Percentiles rank a stretch among this genome's conserved stretches.
Evolutionary conservation across 1,139 yeast genomes (phyloP).

Genomic region (Lodderomyces metapsilosis): DNA sequence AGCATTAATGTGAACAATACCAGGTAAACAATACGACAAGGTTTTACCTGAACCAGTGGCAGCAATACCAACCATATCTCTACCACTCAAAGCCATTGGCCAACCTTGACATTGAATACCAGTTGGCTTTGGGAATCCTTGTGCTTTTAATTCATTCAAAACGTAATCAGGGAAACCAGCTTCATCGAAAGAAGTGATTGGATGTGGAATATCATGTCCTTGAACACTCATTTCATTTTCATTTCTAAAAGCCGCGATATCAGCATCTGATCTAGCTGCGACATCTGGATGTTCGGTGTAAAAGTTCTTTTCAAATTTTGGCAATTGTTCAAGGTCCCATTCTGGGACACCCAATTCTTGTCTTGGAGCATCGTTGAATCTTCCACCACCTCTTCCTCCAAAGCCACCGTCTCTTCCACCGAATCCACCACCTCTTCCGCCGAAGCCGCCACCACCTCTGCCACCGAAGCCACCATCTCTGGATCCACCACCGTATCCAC

Average conservation of each 20-base stretch:
- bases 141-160: constrained; percentile 80
- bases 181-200: constrained; percentile 88
- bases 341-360: constrained; percentile 61
- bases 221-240: constrained; percentile 80
- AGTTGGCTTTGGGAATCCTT: constrained; percentile 93
- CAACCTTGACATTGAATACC: constrained; percentile 99
- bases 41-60: constrained; percentile 99
- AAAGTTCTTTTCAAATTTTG: constrained; percentile 93
- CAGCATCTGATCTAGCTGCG: constrained; percentile 68
- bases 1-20: constrained; percentile 96
- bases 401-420: constrained; percentile 22
- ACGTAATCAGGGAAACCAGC: constrained; percentile 97
- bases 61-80: constrained; percentile 98
- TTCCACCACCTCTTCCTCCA: constrained; percentile 27
- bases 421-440: constrained; percentile 29
- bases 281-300: constrained; percentile 84
- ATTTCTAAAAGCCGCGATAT: constrained; percentile 72
- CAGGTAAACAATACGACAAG: constrained; percentile 91
- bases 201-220: constrained; percentile 91
- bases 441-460: constrained; percentile 23
- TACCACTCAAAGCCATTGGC: constrained; percentile 99
- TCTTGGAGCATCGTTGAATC: constrained; percentile 36
- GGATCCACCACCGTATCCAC: constrained; percentile 13
- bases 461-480: constrained; percentile 11
- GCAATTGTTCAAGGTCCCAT: constrained; percentile 76